Percentiles rank a stretch among this genome's conserved stretches.
These are phyloP conservation scores for Trichosporon faecale DNA, from an alignment of 1,284 basidiomycete genomes.

Conservation along the genomic window DNA sequence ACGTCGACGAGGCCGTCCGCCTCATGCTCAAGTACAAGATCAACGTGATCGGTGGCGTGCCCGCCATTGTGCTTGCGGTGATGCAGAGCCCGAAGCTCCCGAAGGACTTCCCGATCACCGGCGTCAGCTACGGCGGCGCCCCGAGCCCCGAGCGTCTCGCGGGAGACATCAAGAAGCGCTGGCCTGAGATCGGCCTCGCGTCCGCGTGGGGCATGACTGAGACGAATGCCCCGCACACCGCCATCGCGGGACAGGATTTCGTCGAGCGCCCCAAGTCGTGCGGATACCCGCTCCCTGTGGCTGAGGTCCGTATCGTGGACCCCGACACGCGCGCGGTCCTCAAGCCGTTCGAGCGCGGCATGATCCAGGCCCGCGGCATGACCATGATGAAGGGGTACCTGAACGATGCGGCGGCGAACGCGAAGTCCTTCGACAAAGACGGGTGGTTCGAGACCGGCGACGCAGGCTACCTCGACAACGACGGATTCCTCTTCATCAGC, in stretches of 20 bases:
- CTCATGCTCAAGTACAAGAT: conserved; percentile 37
- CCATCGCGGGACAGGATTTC: conserved; percentile 42
- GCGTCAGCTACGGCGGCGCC: conserved; percentile 45
- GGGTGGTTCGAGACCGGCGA: conserved; percentile 50
- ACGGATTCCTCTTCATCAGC: conserved; percentile 43
- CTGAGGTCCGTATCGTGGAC: conserved; percentile 38
- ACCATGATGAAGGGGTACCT: conserved; percentile 45
- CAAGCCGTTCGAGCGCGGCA: conserved; percentile 28
- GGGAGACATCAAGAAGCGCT: conserved; percentile 31
- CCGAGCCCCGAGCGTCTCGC: conserved; percentile 39
- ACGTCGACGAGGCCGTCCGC: conserved; percentile 35
- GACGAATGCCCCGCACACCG: conserved; percentile 43
- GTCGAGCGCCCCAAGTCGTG: conserved; percentile 18
- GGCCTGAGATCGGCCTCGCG: conserved; percentile 31
- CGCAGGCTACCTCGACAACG: conserved; percentile 36
- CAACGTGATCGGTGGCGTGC: conserved; percentile 44
- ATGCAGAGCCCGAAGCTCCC: conserved; percentile 35
- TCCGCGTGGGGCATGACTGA: conserved; percentile 47
- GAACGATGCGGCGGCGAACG: conserved; percentile 17
- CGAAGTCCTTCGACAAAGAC: conserved; percentile 29
- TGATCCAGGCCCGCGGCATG: conserved; percentile 38
- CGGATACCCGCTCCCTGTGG: conserved; percentile 40
- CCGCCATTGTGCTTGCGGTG: conserved; percentile 38
- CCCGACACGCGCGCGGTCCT: conserved; percentile 31
- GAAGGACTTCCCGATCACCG: conserved; percentile 30